phyloP scores from a whole-genome alignment of 2,329 filamentous ascomycete genomes.

The Hymenoscyphus scutula region DNA sequence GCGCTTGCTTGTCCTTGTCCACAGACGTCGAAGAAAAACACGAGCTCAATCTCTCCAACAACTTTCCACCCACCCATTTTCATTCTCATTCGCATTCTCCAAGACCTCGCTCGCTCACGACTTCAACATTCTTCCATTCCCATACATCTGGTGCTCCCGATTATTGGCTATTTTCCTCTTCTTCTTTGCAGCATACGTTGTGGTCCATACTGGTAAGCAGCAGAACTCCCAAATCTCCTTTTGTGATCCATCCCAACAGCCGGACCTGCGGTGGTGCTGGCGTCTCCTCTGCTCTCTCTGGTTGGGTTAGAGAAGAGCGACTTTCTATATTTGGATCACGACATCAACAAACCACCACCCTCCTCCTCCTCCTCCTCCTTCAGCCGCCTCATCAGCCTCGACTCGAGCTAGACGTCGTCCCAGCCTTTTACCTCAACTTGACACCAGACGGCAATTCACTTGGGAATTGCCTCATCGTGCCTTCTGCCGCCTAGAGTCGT shows the following conservation, averaged over 20 bases:
- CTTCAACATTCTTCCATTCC: not conserved
- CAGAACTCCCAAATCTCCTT: not conserved
- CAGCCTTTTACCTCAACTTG: not conserved
- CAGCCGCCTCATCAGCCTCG: slow-evolving; percentile 14
- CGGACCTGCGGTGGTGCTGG: not conserved
- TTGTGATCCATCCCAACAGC: not conserved
- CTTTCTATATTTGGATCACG: slow-evolving; percentile 23
- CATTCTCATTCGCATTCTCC: not conserved
- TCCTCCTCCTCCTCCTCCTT: slow-evolving; percentile 11
- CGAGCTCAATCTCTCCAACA: not conserved
- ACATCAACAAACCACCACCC: slow-evolving; percentile 23
- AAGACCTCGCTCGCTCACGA: not conserved
- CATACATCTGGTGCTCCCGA: not conserved
- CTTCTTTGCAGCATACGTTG: not conserved
- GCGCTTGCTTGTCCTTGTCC: no score
- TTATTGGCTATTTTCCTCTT: not conserved
- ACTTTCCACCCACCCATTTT: not conserved
- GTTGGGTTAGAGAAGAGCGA: not conserved
- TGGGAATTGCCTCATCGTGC: not conserved
- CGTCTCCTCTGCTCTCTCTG: slow-evolving; percentile 1
- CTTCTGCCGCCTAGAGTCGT: slow-evolving; percentile 2
- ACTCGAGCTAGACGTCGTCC: slow-evolving; percentile 8
- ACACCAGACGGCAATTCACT: not conserved
- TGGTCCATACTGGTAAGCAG: not conserved
- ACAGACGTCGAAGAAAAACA: no score